A percentile compares a stretch with the other conserved stretches of the same genome.
Evolutionary conservation across 148 eudicot genomes (phyloP).

Genomic region (Agrostemma githago): DNA sequence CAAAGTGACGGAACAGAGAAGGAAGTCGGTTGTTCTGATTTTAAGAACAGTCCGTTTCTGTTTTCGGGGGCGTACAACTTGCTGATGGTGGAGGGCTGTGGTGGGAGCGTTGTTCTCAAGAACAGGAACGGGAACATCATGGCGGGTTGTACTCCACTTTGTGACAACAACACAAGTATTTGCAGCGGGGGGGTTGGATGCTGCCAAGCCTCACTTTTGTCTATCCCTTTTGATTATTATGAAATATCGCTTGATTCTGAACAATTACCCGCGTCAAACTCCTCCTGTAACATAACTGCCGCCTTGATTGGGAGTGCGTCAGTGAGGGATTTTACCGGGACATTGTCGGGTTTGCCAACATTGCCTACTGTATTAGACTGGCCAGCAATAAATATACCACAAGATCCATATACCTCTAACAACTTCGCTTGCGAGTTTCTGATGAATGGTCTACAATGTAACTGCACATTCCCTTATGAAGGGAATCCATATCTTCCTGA

Average conservation of each 20-base stretch:
- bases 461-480: neutral
- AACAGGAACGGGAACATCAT: neutral
- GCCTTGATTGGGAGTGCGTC: slow-evolving; percentile 8
- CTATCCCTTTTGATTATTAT: slow-evolving; percentile 15
- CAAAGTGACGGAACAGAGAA: neutral
- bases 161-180: neutral
- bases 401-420: neutral
- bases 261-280: neutral
- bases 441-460: neutral
- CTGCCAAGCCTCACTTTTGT: slow-evolving; percentile 19
- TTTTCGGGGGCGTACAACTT: slow-evolving; percentile 16
- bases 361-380: slow-evolving; percentile 10
- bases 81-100: slow-evolving; percentile 24
- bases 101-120: slow-evolving; percentile 19
- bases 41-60: slow-evolving; percentile 14
- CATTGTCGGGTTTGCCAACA: neutral
- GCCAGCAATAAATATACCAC: neutral
- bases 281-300: slow-evolving; percentile 11
- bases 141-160: slow-evolving; percentile 25
- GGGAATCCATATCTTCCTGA: slow-evolving; percentile 21
- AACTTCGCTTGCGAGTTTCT: neutral
- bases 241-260: neutral
- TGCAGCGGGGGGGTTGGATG: slow-evolving; percentile 13
- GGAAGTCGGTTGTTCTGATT: neutral
- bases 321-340: neutral